Percentiles rank a stretch among this genome's conserved stretches.
These are phyloP conservation scores for Malassezia sympodialis DNA, from an alignment of 1,284 basidiomycete species.

Conservation along the genomic window DNA sequence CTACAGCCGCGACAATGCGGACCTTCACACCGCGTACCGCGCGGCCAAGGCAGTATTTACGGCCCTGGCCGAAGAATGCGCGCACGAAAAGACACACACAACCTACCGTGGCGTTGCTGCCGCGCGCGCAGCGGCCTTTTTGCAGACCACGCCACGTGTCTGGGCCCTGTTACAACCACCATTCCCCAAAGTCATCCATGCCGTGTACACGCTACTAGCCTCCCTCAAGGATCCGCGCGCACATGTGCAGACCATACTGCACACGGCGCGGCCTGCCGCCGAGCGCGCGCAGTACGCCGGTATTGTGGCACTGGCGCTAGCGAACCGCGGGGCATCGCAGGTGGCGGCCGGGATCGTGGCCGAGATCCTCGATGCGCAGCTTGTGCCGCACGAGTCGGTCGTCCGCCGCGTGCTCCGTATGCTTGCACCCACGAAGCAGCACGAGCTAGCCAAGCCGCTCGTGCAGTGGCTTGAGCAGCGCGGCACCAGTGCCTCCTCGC, in stretches of 20 bases:
- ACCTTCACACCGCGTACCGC: neutral
- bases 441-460: slow-evolving; percentile 2
- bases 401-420: slow-evolving; percentile 13
- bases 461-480: slow-evolving; percentile 7
- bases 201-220: slow-evolving; percentile 9
- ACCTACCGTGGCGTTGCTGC: neutral
- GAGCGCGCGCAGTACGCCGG: slow-evolving; percentile 2
- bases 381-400: slow-evolving; percentile 4
- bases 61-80: neutral
- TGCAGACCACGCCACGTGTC: slow-evolving; percentile 5
- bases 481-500: neutral
- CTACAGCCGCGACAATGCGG: neutral
- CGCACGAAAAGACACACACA: neutral
- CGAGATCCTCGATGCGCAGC: neutral
- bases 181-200: slow-evolving; percentile 12
- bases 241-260: neutral
- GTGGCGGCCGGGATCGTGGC: neutral
- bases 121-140: slow-evolving; percentile 4
- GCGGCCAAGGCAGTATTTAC: neutral
- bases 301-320: slow-evolving; percentile 7
- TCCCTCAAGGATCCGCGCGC: slow-evolving; percentile 1
- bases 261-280: neutral
- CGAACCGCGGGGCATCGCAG: slow-evolving; percentile 16
- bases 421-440: neutral
- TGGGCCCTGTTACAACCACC: slow-evolving; percentile 12